Evolutionary conservation across 805 yeast species (phyloP), one percentile per base, ranked within the genome.

Genomic region (Ogataea nonfermentans): DNA sequence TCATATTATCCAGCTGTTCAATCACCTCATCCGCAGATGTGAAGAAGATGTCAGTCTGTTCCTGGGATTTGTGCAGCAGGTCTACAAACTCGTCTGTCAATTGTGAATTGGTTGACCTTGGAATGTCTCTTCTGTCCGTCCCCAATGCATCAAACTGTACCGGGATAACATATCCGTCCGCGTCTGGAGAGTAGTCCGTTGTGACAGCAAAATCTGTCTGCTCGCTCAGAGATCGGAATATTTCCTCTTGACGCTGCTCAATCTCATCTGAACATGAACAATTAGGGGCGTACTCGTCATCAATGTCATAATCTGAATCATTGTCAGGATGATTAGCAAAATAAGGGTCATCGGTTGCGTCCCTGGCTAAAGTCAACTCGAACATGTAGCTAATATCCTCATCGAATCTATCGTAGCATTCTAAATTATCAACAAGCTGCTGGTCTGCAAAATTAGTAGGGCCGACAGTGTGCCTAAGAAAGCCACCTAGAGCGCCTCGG

Each of bases 61-160:
- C 43, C 8, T 47, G 51, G 4, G 62, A 57, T 13, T 36, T 23
- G 22, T 53, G 42, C 13, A 63, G 34, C 10, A 57, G 39, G 6
- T 48, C 35, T 10, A 48, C 26, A 40, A 61, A 62, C 3, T 49
- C 49, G 8, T 52, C 46, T 3, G 60, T 50, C 32, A 67, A 63
- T 25, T 62, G 59, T 9, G 62, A 58, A 53, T 83, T 83, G 1
- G 65, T 66, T 3, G 78, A 85, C 35, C 88, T 63, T 3, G 85
- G 83, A 9, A 80, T 67, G 57, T 81, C 89, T 50, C 88, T 63
- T 86, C 89, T 81, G 60, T 83, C 89, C 24, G 76, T 65, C 0
- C 86, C 87, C 32, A 67, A 56, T 19, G 74, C 71, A 55, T 79
- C 86, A 55, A 76, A 73, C 34, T 75, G 78, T 26, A 75, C 16